Conservation (phyloP, 148 eudicot species). For the Persicaria maculosa region DNA sequence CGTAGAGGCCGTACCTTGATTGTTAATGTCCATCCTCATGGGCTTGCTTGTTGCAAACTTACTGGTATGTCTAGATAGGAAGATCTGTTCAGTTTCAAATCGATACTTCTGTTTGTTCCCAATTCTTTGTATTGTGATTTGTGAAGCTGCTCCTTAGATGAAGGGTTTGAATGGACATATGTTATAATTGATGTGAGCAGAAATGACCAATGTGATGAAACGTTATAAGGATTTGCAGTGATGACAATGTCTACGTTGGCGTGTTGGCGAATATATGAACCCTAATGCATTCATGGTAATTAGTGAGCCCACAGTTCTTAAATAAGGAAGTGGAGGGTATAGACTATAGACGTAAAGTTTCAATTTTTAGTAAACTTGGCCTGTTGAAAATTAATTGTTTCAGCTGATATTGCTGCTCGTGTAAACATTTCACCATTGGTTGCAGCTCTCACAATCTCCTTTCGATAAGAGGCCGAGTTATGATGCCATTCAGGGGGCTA, state of each 20-base stretch:
- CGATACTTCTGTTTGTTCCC: not conserved
- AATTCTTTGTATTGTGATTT: not conserved
- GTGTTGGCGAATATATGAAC: not conserved
- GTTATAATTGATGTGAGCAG: not conserved
- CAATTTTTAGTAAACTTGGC: not conserved
- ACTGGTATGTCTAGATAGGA: not conserved
- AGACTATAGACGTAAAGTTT: not conserved
- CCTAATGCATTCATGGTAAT: not conserved
- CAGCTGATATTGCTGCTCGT: constrained; percentile 6
- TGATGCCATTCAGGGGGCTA: constrained; percentile 85
- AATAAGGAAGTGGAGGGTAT: not conserved
- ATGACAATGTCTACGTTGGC: not conserved
- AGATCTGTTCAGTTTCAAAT: not conserved
- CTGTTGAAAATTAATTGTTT: not conserved
- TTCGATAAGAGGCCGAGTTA: constrained; percentile 70
- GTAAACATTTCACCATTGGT: not conserved
- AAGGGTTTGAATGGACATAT: not conserved
- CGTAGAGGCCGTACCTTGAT: not conserved
- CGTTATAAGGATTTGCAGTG: not conserved
- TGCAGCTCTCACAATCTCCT: constrained; percentile 78
- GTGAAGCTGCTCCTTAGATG: not conserved
- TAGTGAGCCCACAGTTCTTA: not conserved
- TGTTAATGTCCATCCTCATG: not conserved
- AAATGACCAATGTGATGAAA: not conserved
- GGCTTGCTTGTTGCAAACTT: not conserved